Base-by-base conservation (phyloP, 2,329 filamentous ascomycete genomes). In the Epichloe gansuensis region DNA sequence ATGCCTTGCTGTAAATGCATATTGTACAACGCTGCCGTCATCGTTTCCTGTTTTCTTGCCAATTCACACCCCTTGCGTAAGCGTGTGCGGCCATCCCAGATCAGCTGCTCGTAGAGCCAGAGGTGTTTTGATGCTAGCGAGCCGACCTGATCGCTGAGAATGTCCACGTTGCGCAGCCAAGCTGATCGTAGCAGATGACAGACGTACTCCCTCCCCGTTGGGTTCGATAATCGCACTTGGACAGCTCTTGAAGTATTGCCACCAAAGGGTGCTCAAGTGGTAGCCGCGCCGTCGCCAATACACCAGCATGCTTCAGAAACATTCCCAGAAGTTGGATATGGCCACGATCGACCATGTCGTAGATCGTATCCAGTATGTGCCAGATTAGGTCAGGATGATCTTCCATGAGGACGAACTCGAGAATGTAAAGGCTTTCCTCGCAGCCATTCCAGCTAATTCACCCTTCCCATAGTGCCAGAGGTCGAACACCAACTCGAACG, bases 31-130 rank as follows among this genome's bases (percentile, higher is more conserved):
- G 66, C 67, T 21, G 56, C 55, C 15, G 62, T 59, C 61, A 69
- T 68, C n/a, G 55, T 52, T 8, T 61, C 60, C 23, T 57, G 58
- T 46, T 56, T 60, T 46, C 55, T 60, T 21, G 61, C 60, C 25
- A 69, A 53, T 11, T 64, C 59, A 45, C 66, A 67, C 17, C 61
- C 61, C 52, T 59, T 65, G 5, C 67, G 64, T 28, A 69, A 57
- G 9, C 62, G 57, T 12, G 66, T 68, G 34, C 66, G 64, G 21
- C 66, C 67, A 51, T 69, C 67, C 67, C 67, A 69, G 5, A 69
- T 69, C 12, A 69, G 55, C 53, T 69, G 67, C 53, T 69, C 67
- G 52, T 69, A 69, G 45, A 68, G 65, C 67, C 67, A 69, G 4
- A 69, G 60, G 25, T 63, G 62, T 38, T 62, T 61, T 6, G 63